Base-by-base conservation (phyloP, 495 filamentous ascomycete genomes). In the Penicilliopsis zonata region DNA sequence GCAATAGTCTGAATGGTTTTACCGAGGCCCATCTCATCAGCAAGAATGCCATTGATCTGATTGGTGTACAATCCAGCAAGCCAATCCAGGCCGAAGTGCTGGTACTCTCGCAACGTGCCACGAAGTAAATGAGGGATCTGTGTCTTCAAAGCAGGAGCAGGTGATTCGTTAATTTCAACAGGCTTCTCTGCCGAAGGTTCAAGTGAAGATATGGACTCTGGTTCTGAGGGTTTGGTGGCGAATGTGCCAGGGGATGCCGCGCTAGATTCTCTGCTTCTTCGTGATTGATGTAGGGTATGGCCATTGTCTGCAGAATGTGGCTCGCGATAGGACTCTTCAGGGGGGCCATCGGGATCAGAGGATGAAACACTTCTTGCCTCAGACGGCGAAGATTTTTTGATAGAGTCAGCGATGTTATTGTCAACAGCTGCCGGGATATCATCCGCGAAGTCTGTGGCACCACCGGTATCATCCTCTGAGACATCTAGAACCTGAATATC, bases 1-100 rank as follows among this genome's bases (percentile, higher is more conserved):
- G 92, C 80, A 43, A 99, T 99, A 2, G 92, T 96, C 55, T 99
- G 92, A 22, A 99, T 96, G 0, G 92, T 99, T 53, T 99, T 99
- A 1, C 92, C 92, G 15, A 99, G 74, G 44, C 92, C 92, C 92
- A 99, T 99, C 47, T 99, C 92, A 48, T 99, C 92, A 3, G 92
- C 92, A n/a, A 99, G 65, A 31, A 99, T 99, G 24, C 92, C 92
- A 50, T 99, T 99, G 30, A 85, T 90, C 38, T 82, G 72, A 38
- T 84, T 88, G n/a, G 75, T 76, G 55, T 99, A 94, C 3, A 96
- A 69, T 1, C 80, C 77, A 5, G 86, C 85, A 25, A 99, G 79
- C 92, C 92, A 99, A 47, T 99, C 92, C 9, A 99, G 62, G 7
- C 92, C 92, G 50, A 80, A 81, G 45, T 96, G 92, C 39, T 99